Conservation (phyloP, 2,329 filamentous ascomycete genomes). For the Knufia petricola region DNA sequence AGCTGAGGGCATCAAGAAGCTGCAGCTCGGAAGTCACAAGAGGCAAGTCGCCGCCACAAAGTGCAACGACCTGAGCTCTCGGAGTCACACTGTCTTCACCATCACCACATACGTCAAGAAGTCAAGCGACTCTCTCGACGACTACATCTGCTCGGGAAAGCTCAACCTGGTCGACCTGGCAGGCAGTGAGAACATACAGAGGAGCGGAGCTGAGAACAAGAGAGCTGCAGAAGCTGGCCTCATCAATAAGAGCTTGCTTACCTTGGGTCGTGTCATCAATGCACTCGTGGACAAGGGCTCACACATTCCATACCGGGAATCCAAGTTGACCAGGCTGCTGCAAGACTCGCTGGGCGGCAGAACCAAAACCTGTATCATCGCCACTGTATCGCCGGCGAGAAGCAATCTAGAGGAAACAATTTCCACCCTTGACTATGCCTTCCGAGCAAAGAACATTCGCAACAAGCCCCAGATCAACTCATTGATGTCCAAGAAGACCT, state of each 20-base stretch:
- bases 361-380: slow-evolving; percentile 98
- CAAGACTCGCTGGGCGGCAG: slow-evolving; percentile 94
- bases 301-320: slow-evolving; percentile 90
- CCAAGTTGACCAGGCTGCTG: slow-evolving; percentile 84
- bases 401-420: slow-evolving; percentile 97
- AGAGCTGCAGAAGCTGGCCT: slow-evolving; percentile 88
- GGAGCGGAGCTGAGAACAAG: slow-evolving; percentile 96
- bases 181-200: slow-evolving; percentile 93
- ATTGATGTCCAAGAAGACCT: slow-evolving; percentile 81
- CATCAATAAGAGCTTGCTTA: slow-evolving; percentile 96
- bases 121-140: slow-evolving; percentile 71
- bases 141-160: slow-evolving; percentile 84
- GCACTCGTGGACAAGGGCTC: slow-evolving; percentile 80
- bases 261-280: slow-evolving; percentile 92
- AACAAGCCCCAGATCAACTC: slow-evolving; percentile 97
- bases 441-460: slow-evolving; percentile 94
- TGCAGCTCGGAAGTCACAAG: slow-evolving; percentile 82
- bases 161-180: slow-evolving; percentile 94
- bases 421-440: slow-evolving; percentile 94
- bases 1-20: slow-evolving; percentile 72
- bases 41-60: slow-evolving; percentile 99
- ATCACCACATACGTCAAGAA: slow-evolving; percentile 86
- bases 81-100: slow-evolving; percentile 95
- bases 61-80: slow-evolving; percentile 94
- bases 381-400: slow-evolving; percentile 87